Evolutionary conservation across 2,329 filamentous ascomycete species (phyloP), one percentile per base, ranked within the genome.

Genomic region (Aspergillus sojae): DNA sequence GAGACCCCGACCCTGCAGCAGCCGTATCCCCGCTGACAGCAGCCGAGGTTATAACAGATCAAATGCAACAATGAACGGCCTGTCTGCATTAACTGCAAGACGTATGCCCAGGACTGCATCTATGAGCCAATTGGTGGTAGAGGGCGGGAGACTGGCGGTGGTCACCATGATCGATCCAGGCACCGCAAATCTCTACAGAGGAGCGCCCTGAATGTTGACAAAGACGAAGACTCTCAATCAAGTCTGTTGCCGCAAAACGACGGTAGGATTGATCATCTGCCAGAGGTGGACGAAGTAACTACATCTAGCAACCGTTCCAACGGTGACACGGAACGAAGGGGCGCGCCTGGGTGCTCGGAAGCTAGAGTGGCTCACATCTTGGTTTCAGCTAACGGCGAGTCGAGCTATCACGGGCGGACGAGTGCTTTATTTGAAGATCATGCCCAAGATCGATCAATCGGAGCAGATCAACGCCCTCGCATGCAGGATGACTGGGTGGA

Each of bases 61-160:
- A 84, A 82, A 67, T 85, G 83, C 69, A 82, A 81, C 62, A 77
- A 78, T 26, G 80, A 80, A 54, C 72, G 76, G 57, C 82, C 82
- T 3, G 71, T 70, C 34, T 85, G 83, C 63, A 75, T 77, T 36
- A 84, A 82, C 67, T 85, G 83, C 68, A 74, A 76, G 61, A 78
- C 76, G 1, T 82, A 84, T 64, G 79, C 76, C 7, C 77, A 80
- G 57, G 78, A 78, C 19, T 84, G 83, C 61, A 72, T 75, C 41
- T 81, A 82, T 62, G 76, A 36, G 34, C 34, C 34, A 1, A 36
- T 36, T 36, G 6, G 14, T 6, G 2, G 14, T 36, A 36, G 14
- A 36, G 14, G 12, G 2, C 34, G 14, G 34, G 34, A 36, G 4
- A 5, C 34, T 36, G 34, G 34, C 79, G 48, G 74, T 77, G 12